phyloP scores from a whole-genome alignment of 768 basidiomycete species.

The Suillus americanus region DNA sequence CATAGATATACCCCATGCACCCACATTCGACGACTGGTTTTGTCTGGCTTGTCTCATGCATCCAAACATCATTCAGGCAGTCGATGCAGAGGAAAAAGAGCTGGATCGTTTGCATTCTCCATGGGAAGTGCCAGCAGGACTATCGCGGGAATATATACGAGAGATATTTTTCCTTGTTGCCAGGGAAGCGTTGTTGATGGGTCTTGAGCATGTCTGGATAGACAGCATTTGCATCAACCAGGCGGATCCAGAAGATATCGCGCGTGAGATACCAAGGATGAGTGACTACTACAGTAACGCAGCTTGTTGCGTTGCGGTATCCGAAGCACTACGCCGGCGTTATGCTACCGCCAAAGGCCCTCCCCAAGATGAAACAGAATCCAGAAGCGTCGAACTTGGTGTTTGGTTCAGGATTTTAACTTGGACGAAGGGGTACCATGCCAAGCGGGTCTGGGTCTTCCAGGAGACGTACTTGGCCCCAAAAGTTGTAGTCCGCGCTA shows the following conservation, averaged over 20 bases:
- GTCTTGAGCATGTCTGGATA: neutral
- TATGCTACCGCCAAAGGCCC: neutral
- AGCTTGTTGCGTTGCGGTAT: neutral
- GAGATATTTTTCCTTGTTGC: neutral
- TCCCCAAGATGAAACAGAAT: neutral
- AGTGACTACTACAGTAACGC: neutral
- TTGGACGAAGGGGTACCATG: conserved; percentile 1
- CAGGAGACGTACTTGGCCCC: neutral
- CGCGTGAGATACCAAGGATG: neutral
- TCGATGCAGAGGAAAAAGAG: neutral
- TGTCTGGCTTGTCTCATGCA: neutral
- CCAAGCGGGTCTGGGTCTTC: neutral
- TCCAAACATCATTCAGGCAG: neutral
- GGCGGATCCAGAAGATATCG: neutral
- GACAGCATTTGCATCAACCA: neutral
- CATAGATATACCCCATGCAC: neutral
- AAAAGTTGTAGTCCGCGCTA: neutral
- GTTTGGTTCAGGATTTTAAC: neutral
- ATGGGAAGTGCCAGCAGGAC: neutral
- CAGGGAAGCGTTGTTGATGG: neutral
- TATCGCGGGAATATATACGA: neutral
- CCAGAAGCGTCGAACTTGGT: neutral
- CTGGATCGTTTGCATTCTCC: neutral
- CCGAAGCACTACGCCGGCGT: neutral
- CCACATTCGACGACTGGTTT: neutral